phyloP scores from a whole-genome alignment of 2,329 filamentous ascomycete genomes.

The Pseudocercospora ulei region DNA sequence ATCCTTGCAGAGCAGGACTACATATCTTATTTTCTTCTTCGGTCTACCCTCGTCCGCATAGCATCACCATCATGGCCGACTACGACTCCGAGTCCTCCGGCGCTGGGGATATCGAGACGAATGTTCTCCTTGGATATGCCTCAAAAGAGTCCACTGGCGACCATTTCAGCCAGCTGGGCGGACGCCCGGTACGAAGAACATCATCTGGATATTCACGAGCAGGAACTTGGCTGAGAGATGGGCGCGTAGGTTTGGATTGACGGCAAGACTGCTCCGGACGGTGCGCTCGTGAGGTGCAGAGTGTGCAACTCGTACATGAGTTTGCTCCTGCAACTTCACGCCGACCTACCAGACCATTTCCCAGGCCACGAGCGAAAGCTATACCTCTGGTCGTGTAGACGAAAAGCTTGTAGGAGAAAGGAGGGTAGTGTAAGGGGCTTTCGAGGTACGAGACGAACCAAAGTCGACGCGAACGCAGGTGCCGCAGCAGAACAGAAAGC shows the following conservation, averaged over 20 bases:
- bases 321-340: slow-evolving; percentile 81
- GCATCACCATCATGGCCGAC: slow-evolving; percentile 38
- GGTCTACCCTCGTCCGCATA: no score
- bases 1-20: no score
- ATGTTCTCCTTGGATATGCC: slow-evolving; percentile 82
- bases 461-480: slow-evolving; percentile 9
- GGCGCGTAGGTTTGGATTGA: slow-evolving; percentile 68
- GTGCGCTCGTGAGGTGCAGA: slow-evolving; percentile 71
- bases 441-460: slow-evolving; percentile 52
- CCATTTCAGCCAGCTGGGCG: slow-evolving; percentile 77
- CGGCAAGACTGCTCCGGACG: slow-evolving; percentile 58
- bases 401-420: slow-evolving; percentile 69
- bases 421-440: slow-evolving; percentile 70
- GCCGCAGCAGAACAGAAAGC: slow-evolving; percentile 26
- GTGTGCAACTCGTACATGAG: slow-evolving; percentile 75
- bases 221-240: slow-evolving; percentile 20
- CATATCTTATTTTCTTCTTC: no score
- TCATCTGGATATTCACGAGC: slow-evolving; percentile 7
- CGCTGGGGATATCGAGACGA: slow-evolving; percentile 64
- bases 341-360: slow-evolving; percentile 76
- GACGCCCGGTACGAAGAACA: slow-evolving; percentile 59
- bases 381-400: slow-evolving; percentile 74
- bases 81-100: slow-evolving; percentile 83
- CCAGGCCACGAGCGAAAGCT: slow-evolving; percentile 77
- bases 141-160: slow-evolving; percentile 71